A percentile compares a stretch with the other conserved stretches of the same genome.
These are phyloP conservation scores for Fonsecaea pedrosoi DNA, from an alignment of 2,329 filamentous ascomycete species.

Conservation along the genomic window DNA sequence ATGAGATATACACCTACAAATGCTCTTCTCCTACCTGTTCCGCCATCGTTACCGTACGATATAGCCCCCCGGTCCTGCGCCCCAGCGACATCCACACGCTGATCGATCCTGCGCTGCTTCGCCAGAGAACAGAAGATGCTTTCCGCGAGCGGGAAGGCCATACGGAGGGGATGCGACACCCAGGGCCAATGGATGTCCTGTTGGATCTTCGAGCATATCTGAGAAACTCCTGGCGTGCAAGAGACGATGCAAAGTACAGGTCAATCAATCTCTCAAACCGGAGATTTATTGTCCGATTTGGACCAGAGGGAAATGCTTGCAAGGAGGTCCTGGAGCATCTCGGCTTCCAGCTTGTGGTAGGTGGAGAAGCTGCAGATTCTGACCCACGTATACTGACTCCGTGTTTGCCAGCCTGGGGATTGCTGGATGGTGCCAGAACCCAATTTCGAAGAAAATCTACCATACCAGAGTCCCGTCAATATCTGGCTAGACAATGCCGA, in stretches of 20 bases:
- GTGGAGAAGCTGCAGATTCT: conserved; percentile 34
- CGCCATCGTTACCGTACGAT: conserved; percentile 58
- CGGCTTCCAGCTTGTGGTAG: conserved; percentile 60
- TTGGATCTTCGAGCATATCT: conserved; percentile 66
- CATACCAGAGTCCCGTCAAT: conserved; percentile 50
- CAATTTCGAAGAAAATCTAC: conserved; percentile 43
- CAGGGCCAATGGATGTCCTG: conserved; percentile 62
- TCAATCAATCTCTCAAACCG: conserved; percentile 67
- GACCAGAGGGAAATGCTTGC: conserved; percentile 61
- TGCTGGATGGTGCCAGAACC: conserved; percentile 54
- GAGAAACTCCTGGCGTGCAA: conserved; percentile 61
- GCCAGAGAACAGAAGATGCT: conserved; percentile 61
- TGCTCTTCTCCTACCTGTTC: conserved; percentile 67
- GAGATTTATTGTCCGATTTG: conserved; percentile 68
- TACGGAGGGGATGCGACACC: conserved; percentile 57
- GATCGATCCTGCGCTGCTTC: conserved; percentile 60
- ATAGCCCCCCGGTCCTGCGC: conserved; percentile 60
- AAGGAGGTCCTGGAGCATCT: conserved; percentile 63
- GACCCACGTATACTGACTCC: conserved; percentile 18
- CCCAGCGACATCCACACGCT: conserved; percentile 59
- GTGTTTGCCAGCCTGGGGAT: conserved; percentile 40
- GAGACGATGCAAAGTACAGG: conserved; percentile 47
- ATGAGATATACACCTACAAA: conserved; percentile 59
- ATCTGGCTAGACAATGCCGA: conserved; percentile 66
- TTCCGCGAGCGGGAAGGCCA: conserved; percentile 41